Evolutionary conservation across 345 rosid species (phyloP).

Genomic region (Nasturtium officinale): DNA sequence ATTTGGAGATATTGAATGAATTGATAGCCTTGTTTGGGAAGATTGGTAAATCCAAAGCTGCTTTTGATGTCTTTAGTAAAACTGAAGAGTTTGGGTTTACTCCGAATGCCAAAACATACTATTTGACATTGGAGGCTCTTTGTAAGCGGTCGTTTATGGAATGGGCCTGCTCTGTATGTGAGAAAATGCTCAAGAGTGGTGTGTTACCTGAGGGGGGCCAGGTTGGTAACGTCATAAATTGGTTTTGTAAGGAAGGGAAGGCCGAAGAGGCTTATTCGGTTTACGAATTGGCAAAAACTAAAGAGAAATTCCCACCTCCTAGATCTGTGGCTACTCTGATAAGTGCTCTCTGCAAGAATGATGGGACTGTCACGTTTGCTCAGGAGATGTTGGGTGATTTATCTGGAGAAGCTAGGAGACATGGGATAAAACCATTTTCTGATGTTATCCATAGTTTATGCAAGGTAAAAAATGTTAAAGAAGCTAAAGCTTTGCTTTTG

Average conservation of each 20-base stretch:
- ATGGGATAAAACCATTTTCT: slow-evolving; percentile 71
- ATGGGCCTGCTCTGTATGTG: slow-evolving; percentile 63
- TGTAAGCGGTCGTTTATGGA: slow-evolving; percentile 56
- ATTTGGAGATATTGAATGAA: slow-evolving; percentile 56
- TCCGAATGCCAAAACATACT: slow-evolving; percentile 58
- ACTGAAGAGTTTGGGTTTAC: slow-evolving; percentile 59
- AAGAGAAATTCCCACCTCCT: slow-evolving; percentile 51
- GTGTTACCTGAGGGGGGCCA: slow-evolving; percentile 52
- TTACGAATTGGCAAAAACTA: slow-evolving; percentile 54
- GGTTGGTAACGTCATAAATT: slow-evolving; percentile 67
- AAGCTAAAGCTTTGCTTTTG: slow-evolving; percentile 56
- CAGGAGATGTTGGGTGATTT: slow-evolving; percentile 56
- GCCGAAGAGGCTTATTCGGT: slow-evolving; percentile 59
- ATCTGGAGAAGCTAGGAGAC: slow-evolving; percentile 52
- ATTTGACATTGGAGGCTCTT: slow-evolving; percentile 64
- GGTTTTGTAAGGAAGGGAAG: slow-evolving; percentile 69
- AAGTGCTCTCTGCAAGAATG: slow-evolving; percentile 53
- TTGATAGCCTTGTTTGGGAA: slow-evolving; percentile 66
- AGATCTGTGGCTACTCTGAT: slow-evolving; percentile 55
- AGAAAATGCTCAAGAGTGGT: slow-evolving; percentile 64
- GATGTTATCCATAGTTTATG: slow-evolving; percentile 69
- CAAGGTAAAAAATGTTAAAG: slow-evolving; percentile 60
- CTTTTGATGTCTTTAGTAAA: slow-evolving; percentile 67
- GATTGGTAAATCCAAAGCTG: slow-evolving; percentile 73
- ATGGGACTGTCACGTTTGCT: slow-evolving; percentile 67